phyloP scores from a whole-genome alignment of 768 basidiomycete species.

The Rhodotorula sphaerocarpa region DNA sequence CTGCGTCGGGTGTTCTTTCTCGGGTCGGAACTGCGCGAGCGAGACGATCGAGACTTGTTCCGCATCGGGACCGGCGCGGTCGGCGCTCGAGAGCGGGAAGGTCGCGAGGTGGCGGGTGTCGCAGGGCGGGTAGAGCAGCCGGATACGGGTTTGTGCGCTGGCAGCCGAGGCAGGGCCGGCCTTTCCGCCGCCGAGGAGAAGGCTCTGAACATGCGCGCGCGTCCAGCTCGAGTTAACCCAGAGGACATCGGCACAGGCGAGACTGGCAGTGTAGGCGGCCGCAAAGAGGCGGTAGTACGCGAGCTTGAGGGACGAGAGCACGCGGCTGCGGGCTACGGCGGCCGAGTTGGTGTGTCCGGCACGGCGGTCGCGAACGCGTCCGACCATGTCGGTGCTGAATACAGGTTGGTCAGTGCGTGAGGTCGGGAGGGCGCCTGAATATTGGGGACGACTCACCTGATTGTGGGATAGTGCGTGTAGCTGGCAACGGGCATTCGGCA shows the following conservation, averaged over 20 bases:
- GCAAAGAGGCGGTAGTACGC: slow-evolving; percentile 83
- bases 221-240: slow-evolving; percentile 99
- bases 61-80: slow-evolving; percentile 39
- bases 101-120: slow-evolving; percentile 64
- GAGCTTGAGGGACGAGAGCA: slow-evolving; percentile 58
- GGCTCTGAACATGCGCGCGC: slow-evolving; percentile 66
- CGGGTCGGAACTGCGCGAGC: slow-evolving; percentile 89
- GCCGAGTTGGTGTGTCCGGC: slow-evolving; percentile 59
- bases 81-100: slow-evolving; percentile 47
- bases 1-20: slow-evolving; percentile 85
- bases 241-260: slow-evolving; percentile 55
- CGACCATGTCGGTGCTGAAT: slow-evolving; percentile 78
- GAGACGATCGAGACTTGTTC: slow-evolving; percentile 66
- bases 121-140: slow-evolving; percentile 82
- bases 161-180: neutral
- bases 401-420: too few relatives aligned
- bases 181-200: slow-evolving; percentile 49
- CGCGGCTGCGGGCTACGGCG: slow-evolving; percentile 51
- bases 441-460: slow-evolving; percentile 44
- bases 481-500: slow-evolving; percentile 58
- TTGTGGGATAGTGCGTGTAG: slow-evolving; percentile 94
- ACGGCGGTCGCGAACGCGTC: slow-evolving; percentile 58
- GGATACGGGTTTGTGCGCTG: neutral
- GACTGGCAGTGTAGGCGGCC: slow-evolving; percentile 66
- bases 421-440: too few relatives aligned